Base-by-base conservation (phyloP, 495 filamentous ascomycete species). In the Thermochaetoides thermophila region DNA sequence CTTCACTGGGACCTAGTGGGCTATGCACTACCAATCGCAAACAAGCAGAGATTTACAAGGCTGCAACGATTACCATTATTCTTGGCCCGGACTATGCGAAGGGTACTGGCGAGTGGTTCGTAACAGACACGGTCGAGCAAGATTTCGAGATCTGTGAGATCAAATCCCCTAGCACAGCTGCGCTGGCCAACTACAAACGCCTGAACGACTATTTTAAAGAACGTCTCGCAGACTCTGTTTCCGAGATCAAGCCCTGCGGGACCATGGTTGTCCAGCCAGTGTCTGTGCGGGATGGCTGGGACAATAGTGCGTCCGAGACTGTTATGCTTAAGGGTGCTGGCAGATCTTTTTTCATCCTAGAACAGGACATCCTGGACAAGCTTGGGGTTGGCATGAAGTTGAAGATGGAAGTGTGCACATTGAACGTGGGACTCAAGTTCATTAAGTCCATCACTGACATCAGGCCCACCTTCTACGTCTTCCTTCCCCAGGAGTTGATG, bases 351-450 rank as follows among this genome's bases (percentile, higher is more conserved):
- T 45, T 55, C 23, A 32, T 50, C 15, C 16, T 57, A 13, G 53
- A 57, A 32, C 29, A 74, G 17, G 48, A 67, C 0, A 55, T 78
- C 4, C 60, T 95, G 13, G 40, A 60, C 17, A 57, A 68, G 29
- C 68, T 76, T 38, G 74, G 72, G 41, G 60, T 71, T 1, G 83
- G 85, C 1, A 74, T 93, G 75, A 93, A 91, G 58, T 49, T 95
- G 11, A 63, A 66, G 20, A 60, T 71, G 4, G 53, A 48, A 6
- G 65, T 92, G 11, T 75, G 72, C 49, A 63, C 71, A 29, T 54
- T 83, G 18, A 73, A 66, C 36, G 66, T 61, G 34, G 78, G 74
- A 6, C 28, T 83, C 20, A 59, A 46, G 34, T 66, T 69, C 50
- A 61, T 71, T 45, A 59, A 68, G 43, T 71, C 66, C 42, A 65